Conservation (phyloP, 148 eudicot genomes). For the Camellia sinensis region DNA sequence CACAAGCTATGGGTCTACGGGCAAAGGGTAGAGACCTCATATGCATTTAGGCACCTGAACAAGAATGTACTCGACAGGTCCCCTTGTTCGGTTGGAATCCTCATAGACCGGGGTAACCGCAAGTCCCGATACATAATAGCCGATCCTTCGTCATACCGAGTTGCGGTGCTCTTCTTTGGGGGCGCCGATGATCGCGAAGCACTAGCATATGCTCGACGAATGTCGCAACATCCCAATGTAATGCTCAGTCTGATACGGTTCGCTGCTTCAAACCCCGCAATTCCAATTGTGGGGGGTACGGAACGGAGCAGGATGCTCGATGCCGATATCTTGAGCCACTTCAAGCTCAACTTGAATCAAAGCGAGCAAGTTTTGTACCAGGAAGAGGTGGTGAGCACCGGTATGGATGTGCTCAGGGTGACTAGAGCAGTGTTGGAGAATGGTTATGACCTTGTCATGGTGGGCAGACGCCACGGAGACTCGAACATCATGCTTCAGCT, state of each 20-base stretch:
- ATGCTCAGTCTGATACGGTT: slow-evolving; percentile 33
- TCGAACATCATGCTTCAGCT: slow-evolving; percentile 37
- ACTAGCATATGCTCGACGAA: slow-evolving; percentile 38
- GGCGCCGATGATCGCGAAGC: slow-evolving; percentile 58
- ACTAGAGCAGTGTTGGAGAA: slow-evolving; percentile 32
- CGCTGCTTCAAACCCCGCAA: slow-evolving; percentile 7
- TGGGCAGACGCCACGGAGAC: slow-evolving; percentile 46
- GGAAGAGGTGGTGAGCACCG: slow-evolving; percentile 36
- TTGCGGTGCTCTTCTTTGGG: slow-evolving; percentile 52
- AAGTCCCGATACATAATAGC: slow-evolving; percentile 15
- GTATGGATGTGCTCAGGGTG: slow-evolving; percentile 22
- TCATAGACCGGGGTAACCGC: slow-evolving; percentile 37
- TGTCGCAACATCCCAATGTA: slow-evolving; percentile 35
- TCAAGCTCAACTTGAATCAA: slow-evolving; percentile 25
- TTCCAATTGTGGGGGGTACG: slow-evolving; percentile 24
- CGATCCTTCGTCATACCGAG: slow-evolving; percentile 23
- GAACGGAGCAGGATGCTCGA: slow-evolving; percentile 40
- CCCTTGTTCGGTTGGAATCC: slow-evolving; percentile 60
- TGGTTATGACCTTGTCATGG: slow-evolving; percentile 39
- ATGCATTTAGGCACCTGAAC: slow-evolving; percentile 38
- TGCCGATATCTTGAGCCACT: slow-evolving; percentile 36
- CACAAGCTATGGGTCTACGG: slow-evolving; percentile 30
- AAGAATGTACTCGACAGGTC: slow-evolving; percentile 49
- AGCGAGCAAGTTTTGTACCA: slow-evolving; percentile 28
- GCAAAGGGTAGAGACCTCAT: slow-evolving; percentile 25